Conservation (phyloP, 345 rosid species). For the Syzygium aqueum region DNA sequence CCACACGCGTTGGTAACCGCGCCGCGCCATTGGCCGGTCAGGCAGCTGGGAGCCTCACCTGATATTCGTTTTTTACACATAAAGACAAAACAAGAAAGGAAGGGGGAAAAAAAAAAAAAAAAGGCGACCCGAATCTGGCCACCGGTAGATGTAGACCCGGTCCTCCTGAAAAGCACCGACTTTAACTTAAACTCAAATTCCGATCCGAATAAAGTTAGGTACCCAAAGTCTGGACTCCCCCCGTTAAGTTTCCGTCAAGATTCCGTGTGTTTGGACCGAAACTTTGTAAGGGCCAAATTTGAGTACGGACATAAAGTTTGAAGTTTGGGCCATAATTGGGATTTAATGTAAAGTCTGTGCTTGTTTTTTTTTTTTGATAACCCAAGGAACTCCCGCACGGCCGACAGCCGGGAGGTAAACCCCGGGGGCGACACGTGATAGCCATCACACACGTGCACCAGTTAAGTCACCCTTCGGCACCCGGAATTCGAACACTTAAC, state of each 20-base stretch:
- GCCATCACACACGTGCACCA: too few species aligned
- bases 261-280: accelerated
- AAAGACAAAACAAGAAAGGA: accelerated
- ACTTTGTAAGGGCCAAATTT: background rate
- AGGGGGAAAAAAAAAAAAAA: background rate
- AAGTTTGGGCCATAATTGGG: too few species aligned
- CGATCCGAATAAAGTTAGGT: background rate
- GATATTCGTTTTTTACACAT: background rate
- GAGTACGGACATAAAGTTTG: accelerated
- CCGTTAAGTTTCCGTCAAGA: background rate
- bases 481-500: too few species aligned
- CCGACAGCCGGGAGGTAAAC: too few species aligned
- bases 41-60: background rate
- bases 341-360: too few species aligned
- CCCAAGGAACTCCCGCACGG: too few species aligned
- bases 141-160: background rate
- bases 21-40: background rate
- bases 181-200: too few species aligned
- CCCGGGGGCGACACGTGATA: too few species aligned
- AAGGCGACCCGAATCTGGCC: background rate
- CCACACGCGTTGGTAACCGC: slow-evolving; percentile 51
- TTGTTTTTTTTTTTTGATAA: too few species aligned
- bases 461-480: too few species aligned
- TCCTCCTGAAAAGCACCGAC: background rate
- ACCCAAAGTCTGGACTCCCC: background rate